These are phyloP conservation scores for Gossypium herbaceum DNA, from an alignment of 345 rosid genomes.

Conservation along the genomic window DNA sequence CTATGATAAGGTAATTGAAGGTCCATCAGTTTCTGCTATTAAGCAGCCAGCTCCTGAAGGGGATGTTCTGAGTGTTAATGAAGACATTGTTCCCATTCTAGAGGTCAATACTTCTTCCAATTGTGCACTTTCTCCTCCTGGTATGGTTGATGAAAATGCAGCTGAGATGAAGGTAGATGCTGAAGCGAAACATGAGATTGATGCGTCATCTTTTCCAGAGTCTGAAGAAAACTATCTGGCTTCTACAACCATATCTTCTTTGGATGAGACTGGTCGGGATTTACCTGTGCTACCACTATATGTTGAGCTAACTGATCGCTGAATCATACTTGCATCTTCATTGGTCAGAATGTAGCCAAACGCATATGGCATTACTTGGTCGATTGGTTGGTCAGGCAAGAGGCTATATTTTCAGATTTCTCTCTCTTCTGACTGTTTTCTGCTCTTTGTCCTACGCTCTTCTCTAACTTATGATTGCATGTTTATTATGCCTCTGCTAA, in stretches of 20 bases:
- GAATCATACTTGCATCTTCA: constrained; percentile 57
- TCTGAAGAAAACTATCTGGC: constrained; percentile 43
- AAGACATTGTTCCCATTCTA: constrained; percentile 36
- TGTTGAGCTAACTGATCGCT: constrained; percentile 67
- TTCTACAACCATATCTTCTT: constrained; percentile 34
- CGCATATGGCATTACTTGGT: constrained; percentile 69
- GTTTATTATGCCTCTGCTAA: too few species aligned
- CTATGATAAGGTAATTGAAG: constrained; percentile 45
- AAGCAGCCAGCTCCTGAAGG: constrained; percentile 47
- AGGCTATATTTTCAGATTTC: background rate
- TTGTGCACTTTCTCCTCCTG: constrained; percentile 39
- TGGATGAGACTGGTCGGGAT: constrained; percentile 67
- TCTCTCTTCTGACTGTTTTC: constrained; percentile 6
- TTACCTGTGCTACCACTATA: constrained; percentile 65
- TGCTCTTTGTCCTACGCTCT: background rate
- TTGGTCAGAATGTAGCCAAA: constrained; percentile 47
- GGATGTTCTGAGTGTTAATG: constrained; percentile 35
- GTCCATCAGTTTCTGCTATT: constrained; percentile 31
- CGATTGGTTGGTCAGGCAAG: constrained; percentile 80
- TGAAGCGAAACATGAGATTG: constrained; percentile 41
- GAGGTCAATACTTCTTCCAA: constrained; percentile 49
- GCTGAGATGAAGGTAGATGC: constrained; percentile 40
- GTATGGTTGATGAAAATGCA: constrained; percentile 41
- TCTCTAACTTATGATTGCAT: too few species aligned
- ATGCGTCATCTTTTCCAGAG: constrained; percentile 38